phyloP scores from a whole-genome alignment of 768 basidiomycete species.

The Mycena rosella region DNA sequence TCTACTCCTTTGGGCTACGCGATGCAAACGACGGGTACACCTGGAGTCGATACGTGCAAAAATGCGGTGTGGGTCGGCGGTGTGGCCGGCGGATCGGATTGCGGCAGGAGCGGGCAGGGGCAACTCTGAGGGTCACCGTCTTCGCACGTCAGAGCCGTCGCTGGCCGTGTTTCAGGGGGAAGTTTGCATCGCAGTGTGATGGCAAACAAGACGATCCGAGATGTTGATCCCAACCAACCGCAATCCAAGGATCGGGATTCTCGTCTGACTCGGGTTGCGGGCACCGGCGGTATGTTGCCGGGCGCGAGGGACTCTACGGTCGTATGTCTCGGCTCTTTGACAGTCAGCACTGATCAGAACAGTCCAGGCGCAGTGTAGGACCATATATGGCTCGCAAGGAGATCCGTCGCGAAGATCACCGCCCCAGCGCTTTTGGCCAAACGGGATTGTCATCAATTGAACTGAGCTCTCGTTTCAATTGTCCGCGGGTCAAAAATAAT shows the following conservation, averaged over 20 bases:
- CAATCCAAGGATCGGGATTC: conserved; percentile 9
- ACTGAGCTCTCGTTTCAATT: conserved; percentile 29
- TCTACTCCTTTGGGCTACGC: conserved; percentile 9
- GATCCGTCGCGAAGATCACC: conserved; percentile 28
- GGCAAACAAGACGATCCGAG: not conserved
- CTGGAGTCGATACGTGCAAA: conserved; percentile 6
- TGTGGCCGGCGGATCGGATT: conserved; percentile 14
- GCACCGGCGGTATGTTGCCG: conserved; percentile 21
- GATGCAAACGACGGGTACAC: conserved; percentile 9
- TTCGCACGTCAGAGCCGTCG: not conserved
- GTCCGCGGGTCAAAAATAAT: conserved; percentile 32
- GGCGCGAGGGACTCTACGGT: not conserved
- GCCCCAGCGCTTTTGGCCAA: conserved; percentile 19
- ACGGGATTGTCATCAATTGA: conserved; percentile 22
- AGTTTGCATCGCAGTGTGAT: conserved; percentile 17
- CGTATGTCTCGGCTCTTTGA: not conserved
- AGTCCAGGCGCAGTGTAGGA: conserved; percentile 14
- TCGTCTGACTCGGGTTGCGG: conserved; percentile 19
- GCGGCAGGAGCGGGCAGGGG: not conserved
- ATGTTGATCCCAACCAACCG: conserved; percentile 1
- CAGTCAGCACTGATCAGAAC: conserved; percentile 17
- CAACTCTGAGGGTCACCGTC: not conserved
- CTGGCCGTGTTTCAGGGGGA: conserved; percentile 13
- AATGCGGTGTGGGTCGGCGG: too few relatives aligned
- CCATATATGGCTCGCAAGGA: conserved; percentile 29